Conservation (phyloP, 78 protist species). For the Planoprotostelium fungivorum region DNA sequence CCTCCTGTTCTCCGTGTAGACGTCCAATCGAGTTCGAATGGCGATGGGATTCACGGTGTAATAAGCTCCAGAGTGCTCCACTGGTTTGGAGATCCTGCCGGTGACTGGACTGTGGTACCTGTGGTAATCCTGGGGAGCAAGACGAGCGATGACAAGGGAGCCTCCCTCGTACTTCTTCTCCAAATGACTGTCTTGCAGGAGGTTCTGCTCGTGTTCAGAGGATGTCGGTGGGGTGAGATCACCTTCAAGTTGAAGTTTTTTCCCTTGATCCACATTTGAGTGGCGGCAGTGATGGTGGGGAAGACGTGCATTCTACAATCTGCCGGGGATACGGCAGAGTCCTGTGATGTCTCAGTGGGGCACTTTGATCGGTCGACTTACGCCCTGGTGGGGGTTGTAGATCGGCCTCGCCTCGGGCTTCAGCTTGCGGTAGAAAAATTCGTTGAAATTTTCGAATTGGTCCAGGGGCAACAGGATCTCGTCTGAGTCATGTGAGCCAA, state of each 20-base stretch:
- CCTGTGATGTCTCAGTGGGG: background rate
- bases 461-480: conserved; percentile 52
- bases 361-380: background rate
- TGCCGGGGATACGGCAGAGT: conserved; percentile 52
- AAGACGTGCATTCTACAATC: conserved; percentile 66
- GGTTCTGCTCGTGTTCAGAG: background rate
- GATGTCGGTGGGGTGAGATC: background rate
- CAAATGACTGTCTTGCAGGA: conserved; percentile 27
- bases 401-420: conserved; percentile 65
- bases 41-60: conserved; percentile 82
- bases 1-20: conserved; percentile 68
- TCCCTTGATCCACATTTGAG: conserved; percentile 73
- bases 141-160: conserved; percentile 58
- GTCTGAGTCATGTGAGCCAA: too few species aligned
- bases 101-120: conserved; percentile 67
- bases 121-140: conserved; percentile 85
- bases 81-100: conserved; percentile 37
- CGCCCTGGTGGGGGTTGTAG: conserved; percentile 18
- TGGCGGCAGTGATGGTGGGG: conserved; percentile 48
- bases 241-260: conserved; percentile 16
- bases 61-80: conserved; percentile 43
- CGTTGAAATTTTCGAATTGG: conserved; percentile 58
- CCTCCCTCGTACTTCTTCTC: conserved; percentile 54
- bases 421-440: conserved; percentile 67
- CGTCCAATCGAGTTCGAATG: conserved; percentile 50